Percentiles rank a stretch among this genome's conserved stretches.
These are phyloP conservation scores for Globisporangium apiculatum DNA, from an alignment of 352 stramenopile genomes.

Conservation along the genomic window DNA sequence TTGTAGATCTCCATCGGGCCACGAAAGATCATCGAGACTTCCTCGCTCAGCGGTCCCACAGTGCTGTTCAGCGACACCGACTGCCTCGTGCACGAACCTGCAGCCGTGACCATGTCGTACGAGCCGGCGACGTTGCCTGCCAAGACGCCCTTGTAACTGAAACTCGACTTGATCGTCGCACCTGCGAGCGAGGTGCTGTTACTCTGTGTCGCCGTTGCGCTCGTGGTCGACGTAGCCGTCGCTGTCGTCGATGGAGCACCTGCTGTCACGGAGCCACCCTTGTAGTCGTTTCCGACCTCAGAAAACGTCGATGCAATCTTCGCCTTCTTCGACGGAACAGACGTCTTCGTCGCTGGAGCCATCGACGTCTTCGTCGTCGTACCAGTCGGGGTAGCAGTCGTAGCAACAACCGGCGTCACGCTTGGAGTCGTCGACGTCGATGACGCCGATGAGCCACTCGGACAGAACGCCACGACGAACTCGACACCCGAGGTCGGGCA, in stretches of 20 bases:
- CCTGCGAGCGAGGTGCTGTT: conserved; percentile 24
- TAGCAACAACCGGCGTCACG: not conserved
- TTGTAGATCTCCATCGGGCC: conserved; percentile 58
- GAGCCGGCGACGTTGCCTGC: conserved; percentile 30
- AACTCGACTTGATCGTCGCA: conserved; percentile 42
- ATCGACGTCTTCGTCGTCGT: conserved; percentile 2
- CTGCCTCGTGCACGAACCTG: conserved; percentile 26
- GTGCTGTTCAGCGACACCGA: conserved; percentile 26
- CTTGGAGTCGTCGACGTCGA: not conserved
- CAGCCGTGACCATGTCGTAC: conserved; percentile 37
- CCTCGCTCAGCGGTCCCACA: conserved; percentile 41
- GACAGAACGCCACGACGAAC: conserved; percentile 42
- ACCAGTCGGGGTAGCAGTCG: not conserved
- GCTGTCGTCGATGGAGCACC: not conserved
- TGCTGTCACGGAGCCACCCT: conserved; percentile 10
- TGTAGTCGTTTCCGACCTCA: conserved; percentile 15
- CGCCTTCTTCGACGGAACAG: conserved; percentile 2
- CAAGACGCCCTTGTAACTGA: conserved; percentile 29
- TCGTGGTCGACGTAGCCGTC: not conserved
- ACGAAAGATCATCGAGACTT: conserved; percentile 50
- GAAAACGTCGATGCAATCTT: conserved; percentile 5
- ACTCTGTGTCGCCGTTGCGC: not conserved
- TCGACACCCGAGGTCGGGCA: conserved; percentile 25
- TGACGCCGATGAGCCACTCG: conserved; percentile 15
- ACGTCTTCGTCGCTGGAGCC: conserved; percentile 4